Evolutionary conservation across 2,329 filamentous ascomycete species (phyloP).

Genomic region (Sclerotinia nivalis): DNA sequence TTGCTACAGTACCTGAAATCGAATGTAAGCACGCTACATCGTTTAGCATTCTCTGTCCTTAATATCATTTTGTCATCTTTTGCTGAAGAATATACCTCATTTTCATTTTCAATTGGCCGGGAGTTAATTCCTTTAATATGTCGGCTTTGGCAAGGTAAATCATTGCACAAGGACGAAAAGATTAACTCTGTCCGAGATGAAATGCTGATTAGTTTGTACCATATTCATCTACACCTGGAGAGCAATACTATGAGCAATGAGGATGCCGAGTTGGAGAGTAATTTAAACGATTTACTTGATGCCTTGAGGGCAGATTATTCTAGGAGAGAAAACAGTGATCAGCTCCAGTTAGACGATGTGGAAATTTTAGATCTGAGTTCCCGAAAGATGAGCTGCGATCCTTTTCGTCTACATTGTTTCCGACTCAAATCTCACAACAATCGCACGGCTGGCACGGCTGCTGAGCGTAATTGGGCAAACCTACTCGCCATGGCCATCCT

Average conservation of each 20-base stretch:
- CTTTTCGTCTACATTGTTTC: conserved; percentile 54
- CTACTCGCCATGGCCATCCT: conserved; percentile 60
- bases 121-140: conserved; percentile 70
- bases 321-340: conserved; percentile 66
- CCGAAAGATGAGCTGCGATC: conserved; percentile 19
- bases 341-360: conserved; percentile 78
- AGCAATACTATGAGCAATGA: conserved; percentile 51
- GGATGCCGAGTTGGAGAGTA: conserved; percentile 42
- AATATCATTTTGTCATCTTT: conserved; percentile 68
- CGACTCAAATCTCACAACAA: conserved; percentile 54
- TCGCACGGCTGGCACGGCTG: conserved; percentile 42
- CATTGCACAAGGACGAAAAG: conserved; percentile 57
- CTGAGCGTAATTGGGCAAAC: conserved; percentile 60
- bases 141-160: conserved; percentile 75
- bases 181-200: conserved; percentile 68
- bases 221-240: conserved; percentile 64
- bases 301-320: conserved; percentile 77
- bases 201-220: conserved; percentile 71
- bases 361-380: conserved; percentile 45
- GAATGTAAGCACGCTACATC: conserved; percentile 64
- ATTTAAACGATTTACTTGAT: conserved; percentile 66
- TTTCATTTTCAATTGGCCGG: conserved; percentile 59
- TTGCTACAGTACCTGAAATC: conserved; percentile 61
- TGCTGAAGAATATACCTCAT: conserved; percentile 65
- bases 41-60: conserved; percentile 72